Percentiles rank a stretch among this genome's conserved stretches.
Conservation (phyloP, 768 basidiomycete genomes). For the Fomitopsis pulvina region DNA sequence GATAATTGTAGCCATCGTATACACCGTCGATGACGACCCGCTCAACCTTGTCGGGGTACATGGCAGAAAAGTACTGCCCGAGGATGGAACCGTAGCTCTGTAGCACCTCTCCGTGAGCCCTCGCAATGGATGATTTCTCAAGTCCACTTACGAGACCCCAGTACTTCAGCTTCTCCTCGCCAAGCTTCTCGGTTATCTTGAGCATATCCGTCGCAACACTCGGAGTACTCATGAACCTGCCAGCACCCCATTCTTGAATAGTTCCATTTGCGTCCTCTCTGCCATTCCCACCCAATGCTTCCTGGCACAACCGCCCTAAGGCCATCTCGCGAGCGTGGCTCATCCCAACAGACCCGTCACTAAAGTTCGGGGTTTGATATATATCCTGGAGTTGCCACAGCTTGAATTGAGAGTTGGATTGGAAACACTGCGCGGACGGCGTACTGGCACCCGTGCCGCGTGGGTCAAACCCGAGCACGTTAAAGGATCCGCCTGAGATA, state of each 20-base stretch:
- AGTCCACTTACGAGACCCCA: conserved; percentile 21
- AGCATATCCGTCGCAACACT: conserved; percentile 26
- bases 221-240: conserved; percentile 21
- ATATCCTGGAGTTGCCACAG: conserved; percentile 11
- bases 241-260: conserved; percentile 13
- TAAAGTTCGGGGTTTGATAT: conserved; percentile 6
- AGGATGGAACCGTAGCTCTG: conserved; percentile 14
- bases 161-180: conserved; percentile 24
- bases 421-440: conserved; percentile 11
- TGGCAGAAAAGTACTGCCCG: conserved; percentile 23
- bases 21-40: conserved; percentile 27
- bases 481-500: conserved; percentile 12
- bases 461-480: conserved; percentile 17
- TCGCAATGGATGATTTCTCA: background rate
- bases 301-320: conserved; percentile 6
- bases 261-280: conserved; percentile 5
- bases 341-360: conserved; percentile 6
- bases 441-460: conserved; percentile 17
- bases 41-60: conserved; percentile 27
- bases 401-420: conserved; percentile 2
- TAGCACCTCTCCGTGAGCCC: background rate
- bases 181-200: conserved; percentile 21
- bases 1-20: conserved; percentile 20
- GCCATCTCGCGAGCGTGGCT: conserved; percentile 5
- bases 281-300: conserved; percentile 10